phyloP scores from a whole-genome alignment of 176 grass and related monocot genomes.

The Coix lacrymajobi region DNA sequence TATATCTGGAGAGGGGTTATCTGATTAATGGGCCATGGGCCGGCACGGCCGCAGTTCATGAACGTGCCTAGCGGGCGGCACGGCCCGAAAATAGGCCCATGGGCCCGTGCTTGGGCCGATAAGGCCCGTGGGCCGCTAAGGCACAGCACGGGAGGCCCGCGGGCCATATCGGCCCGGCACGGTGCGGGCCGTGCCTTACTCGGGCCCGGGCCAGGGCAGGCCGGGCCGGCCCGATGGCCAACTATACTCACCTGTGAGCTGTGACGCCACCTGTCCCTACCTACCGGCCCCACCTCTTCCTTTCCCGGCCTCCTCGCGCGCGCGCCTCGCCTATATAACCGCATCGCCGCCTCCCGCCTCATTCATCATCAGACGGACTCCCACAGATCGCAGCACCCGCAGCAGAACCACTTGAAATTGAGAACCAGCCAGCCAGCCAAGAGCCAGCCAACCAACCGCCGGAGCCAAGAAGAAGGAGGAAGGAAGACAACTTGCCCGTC shows the following conservation, averaged over 20 bases:
- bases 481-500: background rate
- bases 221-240: too few relatives aligned
- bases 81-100: too few relatives aligned
- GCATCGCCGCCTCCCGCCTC: slow-evolving; percentile 10
- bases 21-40: too few relatives aligned
- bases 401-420: background rate
- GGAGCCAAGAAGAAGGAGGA: background rate
- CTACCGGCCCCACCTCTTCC: slow-evolving; percentile 8
- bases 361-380: background rate
- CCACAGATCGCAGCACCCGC: slow-evolving; percentile 30
- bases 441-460: background rate
- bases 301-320: background rate
- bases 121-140: too few relatives aligned
- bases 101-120: too few relatives aligned
- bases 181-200: too few relatives aligned
- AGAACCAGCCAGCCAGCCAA: background rate
- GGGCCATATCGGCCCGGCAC: too few relatives aligned
- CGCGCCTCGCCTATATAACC: slow-evolving; percentile 27
- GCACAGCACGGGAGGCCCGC: too few relatives aligned
- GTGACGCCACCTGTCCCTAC: background rate
- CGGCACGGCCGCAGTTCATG: too few relatives aligned
- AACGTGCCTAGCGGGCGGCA: too few relatives aligned
- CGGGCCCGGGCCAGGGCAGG: too few relatives aligned
- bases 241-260: background rate
- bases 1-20: too few relatives aligned